These are phyloP conservation scores for Penicillium silybi DNA, from an alignment of 495 filamentous ascomycete genomes.

Conservation along the genomic window DNA sequence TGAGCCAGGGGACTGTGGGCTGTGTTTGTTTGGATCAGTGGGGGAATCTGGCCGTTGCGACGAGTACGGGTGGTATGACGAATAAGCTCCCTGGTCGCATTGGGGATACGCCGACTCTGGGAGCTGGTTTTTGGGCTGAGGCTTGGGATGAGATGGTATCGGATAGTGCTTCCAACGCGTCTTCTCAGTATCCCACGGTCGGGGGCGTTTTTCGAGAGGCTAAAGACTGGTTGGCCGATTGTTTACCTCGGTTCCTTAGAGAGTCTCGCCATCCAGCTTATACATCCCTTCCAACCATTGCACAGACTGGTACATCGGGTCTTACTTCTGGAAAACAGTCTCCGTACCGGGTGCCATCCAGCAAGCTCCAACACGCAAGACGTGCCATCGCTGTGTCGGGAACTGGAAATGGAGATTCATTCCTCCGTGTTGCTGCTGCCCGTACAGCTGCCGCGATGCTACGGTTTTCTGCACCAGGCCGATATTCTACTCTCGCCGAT, in stretches of 20 bases:
- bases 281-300: neutral
- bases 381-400: constrained; percentile 71
- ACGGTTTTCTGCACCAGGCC: constrained; percentile 50
- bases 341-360: too few species aligned
- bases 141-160: constrained; percentile 56
- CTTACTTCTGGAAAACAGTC: neutral
- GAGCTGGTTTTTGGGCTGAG: constrained; percentile 89
- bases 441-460: constrained; percentile 70
- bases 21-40: constrained; percentile 72
- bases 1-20: constrained; percentile 77
- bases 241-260: constrained; percentile 38
- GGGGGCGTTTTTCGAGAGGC: neutral
- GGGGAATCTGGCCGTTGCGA: constrained; percentile 73
- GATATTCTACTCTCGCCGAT: constrained; percentile 27
- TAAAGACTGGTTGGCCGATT: constrained; percentile 41
- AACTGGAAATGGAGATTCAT: constrained; percentile 89
- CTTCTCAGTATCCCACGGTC: neutral
- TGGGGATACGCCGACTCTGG: constrained; percentile 82
- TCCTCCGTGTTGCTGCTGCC: constrained; percentile 68
- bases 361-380: neutral
- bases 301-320: neutral
- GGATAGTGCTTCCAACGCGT: neutral
- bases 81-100: constrained; percentile 84
- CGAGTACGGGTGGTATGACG: constrained; percentile 82
- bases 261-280: constrained; percentile 4